These are phyloP conservation scores for Cyathus striatus DNA, from an alignment of 768 basidiomycete genomes.

Conservation along the genomic window DNA sequence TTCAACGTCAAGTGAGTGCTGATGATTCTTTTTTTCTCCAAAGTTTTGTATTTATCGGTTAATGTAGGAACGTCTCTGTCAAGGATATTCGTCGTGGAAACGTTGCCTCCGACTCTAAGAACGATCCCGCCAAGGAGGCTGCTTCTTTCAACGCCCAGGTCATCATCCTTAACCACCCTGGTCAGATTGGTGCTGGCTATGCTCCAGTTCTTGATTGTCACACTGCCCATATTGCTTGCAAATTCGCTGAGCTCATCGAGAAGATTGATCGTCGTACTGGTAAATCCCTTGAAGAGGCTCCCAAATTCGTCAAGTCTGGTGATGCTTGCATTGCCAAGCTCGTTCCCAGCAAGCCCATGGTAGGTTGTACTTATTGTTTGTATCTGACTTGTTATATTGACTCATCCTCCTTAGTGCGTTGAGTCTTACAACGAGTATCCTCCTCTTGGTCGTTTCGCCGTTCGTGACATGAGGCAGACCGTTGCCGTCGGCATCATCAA, in stretches of 20 bases:
- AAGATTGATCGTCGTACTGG: conserved; percentile 99
- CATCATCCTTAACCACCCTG: conserved; percentile 99
- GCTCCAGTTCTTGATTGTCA: conserved; percentile 99
- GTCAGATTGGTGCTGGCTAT: conserved; percentile 99
- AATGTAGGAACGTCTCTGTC: conserved; percentile 96
- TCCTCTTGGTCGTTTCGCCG: conserved; percentile 98
- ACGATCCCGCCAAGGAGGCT: conserved; percentile 99
- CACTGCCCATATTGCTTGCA: conserved; percentile 99
- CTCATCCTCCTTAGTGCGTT: conserved; percentile 20
- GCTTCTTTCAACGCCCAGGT: conserved; percentile 99
- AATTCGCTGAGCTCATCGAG: conserved; percentile 97
- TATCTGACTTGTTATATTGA: background rate
- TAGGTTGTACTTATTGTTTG: conserved; percentile 15
- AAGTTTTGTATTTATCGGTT: conserved; percentile 5
- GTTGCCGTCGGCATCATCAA: conserved; percentile 99
- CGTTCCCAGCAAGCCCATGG: conserved; percentile 93
- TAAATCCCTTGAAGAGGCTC: conserved; percentile 80
- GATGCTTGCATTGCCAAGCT: conserved; percentile 99
- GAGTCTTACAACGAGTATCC: conserved; percentile 96
- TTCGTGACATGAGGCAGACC: conserved; percentile 99
- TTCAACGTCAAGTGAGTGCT: conserved; percentile 91
- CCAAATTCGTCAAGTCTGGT: conserved; percentile 99
- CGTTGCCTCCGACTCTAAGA: conserved; percentile 99
- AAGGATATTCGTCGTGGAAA: conserved; percentile 99
- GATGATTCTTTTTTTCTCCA: background rate